Evolutionary conservation across 2,329 filamentous ascomycete genomes (phyloP).

Genomic region (Fusarium verticillioides): DNA sequence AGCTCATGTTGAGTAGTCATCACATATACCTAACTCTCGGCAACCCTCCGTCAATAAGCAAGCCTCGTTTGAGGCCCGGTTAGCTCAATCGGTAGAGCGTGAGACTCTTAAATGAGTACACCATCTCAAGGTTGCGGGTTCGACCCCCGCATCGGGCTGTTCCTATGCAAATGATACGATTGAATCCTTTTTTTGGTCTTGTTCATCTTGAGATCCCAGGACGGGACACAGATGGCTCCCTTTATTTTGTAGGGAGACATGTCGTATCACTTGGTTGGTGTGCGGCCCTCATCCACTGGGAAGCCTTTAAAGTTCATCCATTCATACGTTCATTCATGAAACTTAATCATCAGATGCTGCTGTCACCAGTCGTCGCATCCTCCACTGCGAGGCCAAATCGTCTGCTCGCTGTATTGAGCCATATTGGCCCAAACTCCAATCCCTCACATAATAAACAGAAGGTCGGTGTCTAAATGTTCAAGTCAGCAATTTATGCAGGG

Average conservation of each 20-base stretch:
- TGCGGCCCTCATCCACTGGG: not conserved
- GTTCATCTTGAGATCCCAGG: not conserved
- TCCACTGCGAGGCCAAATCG: not conserved
- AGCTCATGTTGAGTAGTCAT: not conserved
- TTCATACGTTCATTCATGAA: constrained; percentile 6
- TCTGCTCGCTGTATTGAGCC: constrained; percentile 36
- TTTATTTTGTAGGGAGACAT: not conserved
- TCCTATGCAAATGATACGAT: constrained; percentile 48
- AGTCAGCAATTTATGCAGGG: constrained; percentile 14
- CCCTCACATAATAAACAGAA: constrained; percentile 73
- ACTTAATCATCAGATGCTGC: not conserved
- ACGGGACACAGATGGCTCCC: no score
- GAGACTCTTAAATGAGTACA: constrained; percentile 65
- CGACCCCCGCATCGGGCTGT: constrained; percentile 58
- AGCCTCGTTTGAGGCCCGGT: constrained; percentile 46
- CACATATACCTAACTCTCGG: accelerated
- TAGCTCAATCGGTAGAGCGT: constrained; percentile 70
- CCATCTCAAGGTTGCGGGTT: constrained; percentile 68
- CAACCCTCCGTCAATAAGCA: not conserved
- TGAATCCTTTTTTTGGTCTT: constrained; percentile 5
- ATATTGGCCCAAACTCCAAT: constrained; percentile 63
- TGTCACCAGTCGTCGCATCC: not conserved
- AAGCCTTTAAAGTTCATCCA: not conserved
- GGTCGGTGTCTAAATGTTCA: constrained; percentile 65
- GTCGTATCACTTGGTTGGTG: not conserved